Conservation (phyloP, 257 asterid species). For the Primulina tabacum region DNA sequence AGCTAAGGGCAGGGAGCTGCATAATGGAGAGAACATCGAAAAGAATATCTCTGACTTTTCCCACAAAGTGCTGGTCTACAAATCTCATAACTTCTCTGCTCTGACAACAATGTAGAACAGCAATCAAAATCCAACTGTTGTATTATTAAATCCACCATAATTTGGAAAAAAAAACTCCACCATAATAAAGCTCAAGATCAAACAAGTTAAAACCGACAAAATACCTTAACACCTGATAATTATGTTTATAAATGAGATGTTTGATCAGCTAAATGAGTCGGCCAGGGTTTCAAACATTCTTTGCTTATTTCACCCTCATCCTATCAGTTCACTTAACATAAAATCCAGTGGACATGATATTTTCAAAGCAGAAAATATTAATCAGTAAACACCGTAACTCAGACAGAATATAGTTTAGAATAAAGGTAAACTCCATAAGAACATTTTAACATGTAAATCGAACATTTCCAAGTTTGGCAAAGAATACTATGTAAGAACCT, state of each 20-base stretch:
- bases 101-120: slow-evolving; percentile 14
- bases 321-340: too few relatives aligned
- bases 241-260: background rate
- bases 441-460: too few relatives aligned
- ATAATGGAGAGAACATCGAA: slow-evolving; percentile 53
- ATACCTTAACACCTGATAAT: background rate
- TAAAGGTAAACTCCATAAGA: too few relatives aligned
- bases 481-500: too few relatives aligned
- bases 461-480: too few relatives aligned
- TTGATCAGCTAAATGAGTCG: background rate
- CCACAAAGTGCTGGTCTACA: slow-evolving; percentile 10
- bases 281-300: too few relatives aligned
- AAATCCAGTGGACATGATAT: too few relatives aligned
- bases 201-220: slow-evolving; percentile 3
- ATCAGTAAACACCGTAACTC: background rate
- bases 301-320: too few relatives aligned
- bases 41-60: slow-evolving; percentile 4
- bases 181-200: background rate
- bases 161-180: background rate
- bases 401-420: too few relatives aligned
- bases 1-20: slow-evolving; percentile 27
- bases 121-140: slow-evolving; percentile 21
- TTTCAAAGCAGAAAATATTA: too few relatives aligned
- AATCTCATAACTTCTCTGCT: slow-evolving; percentile 18
- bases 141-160: background rate